phyloP scores from a whole-genome alignment of 1,284 basidiomycete species.

The Pseudozyma hubeiensis region DNA sequence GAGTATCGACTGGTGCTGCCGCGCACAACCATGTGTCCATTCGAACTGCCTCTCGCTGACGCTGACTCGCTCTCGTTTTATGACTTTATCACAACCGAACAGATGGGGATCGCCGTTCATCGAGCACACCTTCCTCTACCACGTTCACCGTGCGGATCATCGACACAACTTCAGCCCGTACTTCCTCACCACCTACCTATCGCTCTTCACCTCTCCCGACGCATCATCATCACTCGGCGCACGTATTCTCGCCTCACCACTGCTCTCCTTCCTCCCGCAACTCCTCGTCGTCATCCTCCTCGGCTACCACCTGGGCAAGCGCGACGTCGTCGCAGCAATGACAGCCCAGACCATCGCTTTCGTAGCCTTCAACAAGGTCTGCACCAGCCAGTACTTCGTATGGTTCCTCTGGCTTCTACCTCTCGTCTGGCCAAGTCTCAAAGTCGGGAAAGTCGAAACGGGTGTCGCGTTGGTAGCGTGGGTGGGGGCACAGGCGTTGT shows the following conservation, averaged over 20 bases:
- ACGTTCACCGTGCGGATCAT: conserved; percentile 89
- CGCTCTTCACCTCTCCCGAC: conserved; percentile 24
- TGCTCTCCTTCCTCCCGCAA: conserved; percentile 74
- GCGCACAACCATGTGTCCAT: no score
- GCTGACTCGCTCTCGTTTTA: conserved; percentile 70
- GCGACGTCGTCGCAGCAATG: conserved; percentile 82
- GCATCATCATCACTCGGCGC: conserved; percentile 7
- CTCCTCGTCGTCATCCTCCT: conserved; percentile 77
- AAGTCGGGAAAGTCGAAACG: conserved; percentile 18
- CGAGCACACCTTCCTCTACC: conserved; percentile 92
- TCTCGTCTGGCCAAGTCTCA: conserved; percentile 78
- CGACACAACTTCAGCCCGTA: conserved; percentile 98
- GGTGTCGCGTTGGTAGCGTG: conserved; percentile 73
- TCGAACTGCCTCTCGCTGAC: neutral
- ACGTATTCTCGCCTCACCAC: conserved; percentile 40
- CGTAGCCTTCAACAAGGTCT: conserved; percentile 97
- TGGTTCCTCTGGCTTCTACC: conserved; percentile 96
- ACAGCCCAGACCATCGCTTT: conserved; percentile 91
- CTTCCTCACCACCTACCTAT: conserved; percentile 91
- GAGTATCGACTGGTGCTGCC: neutral
- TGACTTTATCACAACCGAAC: neutral
- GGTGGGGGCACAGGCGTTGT: conserved; percentile 73
- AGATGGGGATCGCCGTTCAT: conserved; percentile 90
- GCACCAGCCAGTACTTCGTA: conserved; percentile 97
- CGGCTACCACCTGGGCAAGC: conserved; percentile 76